These are phyloP conservation scores for Nemania diffusa DNA, from an alignment of 2,329 filamentous ascomycete genomes.

Conservation along the genomic window DNA sequence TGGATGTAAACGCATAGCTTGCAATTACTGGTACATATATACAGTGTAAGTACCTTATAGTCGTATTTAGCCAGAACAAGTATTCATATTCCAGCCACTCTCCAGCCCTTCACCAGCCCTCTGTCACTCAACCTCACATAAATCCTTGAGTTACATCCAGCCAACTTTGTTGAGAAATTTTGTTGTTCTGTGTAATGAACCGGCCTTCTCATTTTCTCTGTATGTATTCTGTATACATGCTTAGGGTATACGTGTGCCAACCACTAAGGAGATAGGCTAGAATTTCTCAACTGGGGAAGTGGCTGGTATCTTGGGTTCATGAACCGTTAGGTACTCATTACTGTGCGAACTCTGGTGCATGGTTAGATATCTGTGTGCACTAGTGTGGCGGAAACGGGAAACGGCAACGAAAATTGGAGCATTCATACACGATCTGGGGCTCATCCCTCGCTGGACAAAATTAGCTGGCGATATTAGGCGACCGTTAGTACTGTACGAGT, in stretches of 20 bases:
- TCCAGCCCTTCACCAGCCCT: neutral
- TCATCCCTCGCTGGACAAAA: neutral
- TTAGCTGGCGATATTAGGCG: conserved; percentile 25
- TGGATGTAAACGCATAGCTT: no score
- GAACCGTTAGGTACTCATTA: conserved; percentile 15
- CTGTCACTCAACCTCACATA: neutral
- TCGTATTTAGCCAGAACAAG: neutral
- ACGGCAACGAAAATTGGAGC: conserved; percentile 6
- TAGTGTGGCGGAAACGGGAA: conserved; percentile 20
- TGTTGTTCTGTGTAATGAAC: neutral
- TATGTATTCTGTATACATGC: no score
- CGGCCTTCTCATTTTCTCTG: neutral
- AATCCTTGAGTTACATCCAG: conserved; percentile 6
- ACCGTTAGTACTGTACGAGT: neutral
- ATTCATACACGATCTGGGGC: neutral
- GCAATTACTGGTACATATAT: no score
- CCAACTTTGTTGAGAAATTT: conserved; percentile 9
- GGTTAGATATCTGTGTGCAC: conserved; percentile 1
- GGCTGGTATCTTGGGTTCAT: conserved; percentile 14
- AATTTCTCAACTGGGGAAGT: neutral
- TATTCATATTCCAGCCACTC: conserved; percentile 17
- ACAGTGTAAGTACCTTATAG: neutral
- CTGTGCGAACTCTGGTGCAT: conserved; percentile 9
- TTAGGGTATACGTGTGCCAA: neutral
- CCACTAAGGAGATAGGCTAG: neutral